A percentile compares a stretch with the other conserved stretches of the same genome.
phyloP scores from a whole-genome alignment of 2,329 filamentous ascomycete genomes.

The Aschersonia sp. region DNA sequence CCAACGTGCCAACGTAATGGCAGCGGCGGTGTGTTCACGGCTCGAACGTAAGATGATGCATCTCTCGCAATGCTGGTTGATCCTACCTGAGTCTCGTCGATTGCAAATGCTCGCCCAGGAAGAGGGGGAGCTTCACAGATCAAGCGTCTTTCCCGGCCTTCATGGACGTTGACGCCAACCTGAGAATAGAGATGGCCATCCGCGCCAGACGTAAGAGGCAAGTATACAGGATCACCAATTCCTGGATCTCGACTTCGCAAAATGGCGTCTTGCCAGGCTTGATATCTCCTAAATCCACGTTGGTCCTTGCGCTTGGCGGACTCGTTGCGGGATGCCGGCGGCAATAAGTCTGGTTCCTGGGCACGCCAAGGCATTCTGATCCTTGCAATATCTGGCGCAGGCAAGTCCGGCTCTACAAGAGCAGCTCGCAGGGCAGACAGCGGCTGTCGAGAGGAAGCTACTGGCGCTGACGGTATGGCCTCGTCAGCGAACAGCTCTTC shows the following conservation, averaged over 20 bases:
- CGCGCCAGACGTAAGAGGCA: background rate
- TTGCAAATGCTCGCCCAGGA: no score
- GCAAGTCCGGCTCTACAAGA: background rate
- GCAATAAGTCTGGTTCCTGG: conserved; percentile 8
- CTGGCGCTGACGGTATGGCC: conserved; percentile 6
- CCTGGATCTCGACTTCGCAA: conserved; percentile 13
- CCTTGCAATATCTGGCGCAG: background rate
- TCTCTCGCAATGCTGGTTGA: no score
- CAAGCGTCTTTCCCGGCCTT: no score
- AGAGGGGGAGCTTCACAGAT: no score
- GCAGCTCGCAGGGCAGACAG: background rate
- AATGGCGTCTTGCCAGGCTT: conserved; percentile 26
- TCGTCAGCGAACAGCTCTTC: conserved; percentile 17
- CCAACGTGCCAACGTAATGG: no score
- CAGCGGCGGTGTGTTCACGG: no score
- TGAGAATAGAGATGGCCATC: no score
- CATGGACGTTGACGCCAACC: no score
- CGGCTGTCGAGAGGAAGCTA: conserved; percentile 8
- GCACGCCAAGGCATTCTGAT: background rate
- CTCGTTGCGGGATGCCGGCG: conserved; percentile 7
- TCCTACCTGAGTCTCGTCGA: no score
- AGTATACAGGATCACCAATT: conserved; percentile 4
- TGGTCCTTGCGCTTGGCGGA: conserved; percentile 20
- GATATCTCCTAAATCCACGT: conserved; percentile 31
- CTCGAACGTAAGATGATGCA: no score